Base-by-base conservation (phyloP, 805 yeast genomes). In the Saccharomycopsis javanensis region DNA sequence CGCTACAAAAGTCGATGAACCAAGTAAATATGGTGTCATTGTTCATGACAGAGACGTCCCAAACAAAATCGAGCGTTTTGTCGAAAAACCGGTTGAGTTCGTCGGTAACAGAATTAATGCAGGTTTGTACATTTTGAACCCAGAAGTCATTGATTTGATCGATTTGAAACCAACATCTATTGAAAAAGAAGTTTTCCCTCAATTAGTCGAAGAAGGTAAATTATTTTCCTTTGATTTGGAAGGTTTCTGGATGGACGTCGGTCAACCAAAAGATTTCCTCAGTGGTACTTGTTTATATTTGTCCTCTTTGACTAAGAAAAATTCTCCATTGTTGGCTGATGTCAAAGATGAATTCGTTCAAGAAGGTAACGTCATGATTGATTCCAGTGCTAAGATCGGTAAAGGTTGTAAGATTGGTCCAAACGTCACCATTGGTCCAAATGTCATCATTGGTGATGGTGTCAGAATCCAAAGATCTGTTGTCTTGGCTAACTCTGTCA, bases 161-260 rank as follows among this genome's bases (percentile, higher is more conserved):
- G 98, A 94, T 71, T 81, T 92, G 82, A 90, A 91, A 75, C 99
- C 99, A 74, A 94, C 99, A 66, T 92, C 98, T 55, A 94, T 94
- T 68, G 99, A 94, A 81, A 91, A 91, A 85, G 99, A 94, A 81
- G 91, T 97, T 66, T 94, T 94, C 97, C 99, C 99, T 68, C 76
- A 79, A 68, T 82, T 94, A 68, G 97, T 95, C 64, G 95, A 88
- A 75, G 77, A 85, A 71, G 90, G 86, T 70, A 80, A 85, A 61
- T 81, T 94, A 68, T 94, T 85, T 81, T 91, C 98, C 56, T 94
- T 88, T 70, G 99, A 94, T 75, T 83, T 94, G 70, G 97, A 94
- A 79, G 98, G 99, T 65, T 94, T 84, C 88, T 94, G 99, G 99
- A 94, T 94, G 99, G 99, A 94, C 75, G 97, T 94, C 66, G 99